These are phyloP conservation scores for Lachancea fermentati DNA, from an alignment of 805 yeast genomes.

Conservation along the genomic window DNA sequence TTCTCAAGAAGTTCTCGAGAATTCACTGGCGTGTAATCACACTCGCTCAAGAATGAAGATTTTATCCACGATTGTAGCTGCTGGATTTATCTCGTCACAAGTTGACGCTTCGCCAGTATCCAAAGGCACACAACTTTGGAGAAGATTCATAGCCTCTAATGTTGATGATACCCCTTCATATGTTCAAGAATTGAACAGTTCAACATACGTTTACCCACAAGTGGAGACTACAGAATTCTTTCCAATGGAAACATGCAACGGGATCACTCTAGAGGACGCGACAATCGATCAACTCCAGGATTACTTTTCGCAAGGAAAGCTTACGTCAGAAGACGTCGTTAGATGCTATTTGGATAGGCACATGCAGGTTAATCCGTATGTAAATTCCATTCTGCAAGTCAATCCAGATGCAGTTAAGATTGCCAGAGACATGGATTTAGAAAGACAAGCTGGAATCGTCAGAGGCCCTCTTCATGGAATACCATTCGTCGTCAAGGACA, in stretches of 20 bases:
- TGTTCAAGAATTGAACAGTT: slow-evolving; percentile 8
- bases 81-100: not conserved
- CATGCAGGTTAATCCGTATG: slow-evolving; percentile 23
- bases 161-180: not conserved
- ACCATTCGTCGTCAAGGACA: slow-evolving; percentile 29
- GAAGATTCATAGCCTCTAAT: not conserved
- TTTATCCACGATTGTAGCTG: not conserved
- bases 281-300: slow-evolving; percentile 28
- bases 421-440: slow-evolving; percentile 23
- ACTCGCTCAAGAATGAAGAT: not conserved
- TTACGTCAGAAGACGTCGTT: slow-evolving; percentile 22
- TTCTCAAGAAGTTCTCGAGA: too few relatives aligned
- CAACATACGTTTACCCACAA: slow-evolving; percentile 12
- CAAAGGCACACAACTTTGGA: slow-evolving; percentile 1
- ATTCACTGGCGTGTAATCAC: too few relatives aligned
- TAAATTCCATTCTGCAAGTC: slow-evolving; percentile 20
- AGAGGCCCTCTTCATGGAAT: slow-evolving; percentile 30
- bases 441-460: slow-evolving; percentile 19
- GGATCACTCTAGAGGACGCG: slow-evolving; percentile 27
- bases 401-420: slow-evolving; percentile 26
- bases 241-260: slow-evolving; percentile 24
- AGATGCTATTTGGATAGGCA: slow-evolving; percentile 24
- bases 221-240: slow-evolving; percentile 10
- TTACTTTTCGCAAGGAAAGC: slow-evolving; percentile 17
- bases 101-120: not conserved